These are phyloP conservation scores for Trichomonascaceae sp. DNA, from an alignment of 1,139 yeast genomes.

Conservation along the genomic window DNA sequence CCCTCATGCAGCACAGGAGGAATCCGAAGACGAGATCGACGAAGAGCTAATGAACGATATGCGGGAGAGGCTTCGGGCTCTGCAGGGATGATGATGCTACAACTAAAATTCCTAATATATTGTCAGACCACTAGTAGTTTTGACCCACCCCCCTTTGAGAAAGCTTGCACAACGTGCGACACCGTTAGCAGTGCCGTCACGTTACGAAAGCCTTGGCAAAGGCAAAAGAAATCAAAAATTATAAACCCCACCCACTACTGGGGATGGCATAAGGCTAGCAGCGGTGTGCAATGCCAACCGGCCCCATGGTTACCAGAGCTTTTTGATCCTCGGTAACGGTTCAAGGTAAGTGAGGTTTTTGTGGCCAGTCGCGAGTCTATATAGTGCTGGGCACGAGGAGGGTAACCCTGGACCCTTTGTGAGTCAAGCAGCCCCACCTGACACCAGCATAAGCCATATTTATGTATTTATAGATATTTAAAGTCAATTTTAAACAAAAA, in stretches of 20 bases:
- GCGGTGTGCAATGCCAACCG: constrained; percentile 31
- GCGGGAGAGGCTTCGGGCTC: constrained; percentile 78
- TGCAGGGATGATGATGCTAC: constrained; percentile 68
- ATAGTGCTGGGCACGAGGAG: neutral
- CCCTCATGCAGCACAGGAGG: constrained; percentile 36
- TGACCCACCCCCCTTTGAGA: too few relatives aligned
- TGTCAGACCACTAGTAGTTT: too few relatives aligned
- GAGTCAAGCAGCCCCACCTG: neutral
- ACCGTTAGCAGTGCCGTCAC: too few relatives aligned
- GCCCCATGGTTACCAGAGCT: constrained; percentile 60
- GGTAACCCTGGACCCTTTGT: neutral
- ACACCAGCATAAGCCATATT: too few relatives aligned
- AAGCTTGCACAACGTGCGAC: too few relatives aligned
- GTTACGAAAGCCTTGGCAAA: neutral
- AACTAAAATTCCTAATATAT: too few relatives aligned
- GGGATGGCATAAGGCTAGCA: constrained; percentile 22
- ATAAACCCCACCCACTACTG: constrained; percentile 28
- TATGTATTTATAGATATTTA: neutral
- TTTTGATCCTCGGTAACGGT: constrained; percentile 92
- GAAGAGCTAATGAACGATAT: constrained; percentile 66
- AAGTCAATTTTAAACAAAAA: constrained; percentile 1
- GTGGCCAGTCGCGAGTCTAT: neutral
- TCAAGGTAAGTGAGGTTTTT: constrained; percentile 72
- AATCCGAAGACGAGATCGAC: constrained; percentile 49
- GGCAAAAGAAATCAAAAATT: constrained; percentile 26